Percentiles rank a stretch among this genome's conserved stretches.
These are phyloP conservation scores for Russula ochroleuca DNA, from an alignment of 768 basidiomycete genomes.

Conservation along the genomic window DNA sequence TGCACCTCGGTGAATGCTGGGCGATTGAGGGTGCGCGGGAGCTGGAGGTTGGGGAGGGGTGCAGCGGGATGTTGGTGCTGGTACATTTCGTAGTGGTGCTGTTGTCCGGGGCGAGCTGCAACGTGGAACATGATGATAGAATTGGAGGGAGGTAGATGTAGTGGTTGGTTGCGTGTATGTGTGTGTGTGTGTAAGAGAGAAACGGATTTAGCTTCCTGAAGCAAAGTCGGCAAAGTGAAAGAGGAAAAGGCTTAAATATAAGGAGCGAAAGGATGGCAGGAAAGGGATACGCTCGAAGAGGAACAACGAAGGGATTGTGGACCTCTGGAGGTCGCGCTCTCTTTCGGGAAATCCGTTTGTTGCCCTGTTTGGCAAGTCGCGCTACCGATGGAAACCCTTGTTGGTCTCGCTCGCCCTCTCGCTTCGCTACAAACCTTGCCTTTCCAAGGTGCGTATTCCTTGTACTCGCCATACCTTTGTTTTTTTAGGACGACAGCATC, in stretches of 20 bases:
- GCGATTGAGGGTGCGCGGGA: slow-evolving; percentile 66
- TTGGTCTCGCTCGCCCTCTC: not conserved
- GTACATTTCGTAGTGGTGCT: slow-evolving; percentile 23
- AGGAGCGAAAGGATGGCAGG: slow-evolving; percentile 17
- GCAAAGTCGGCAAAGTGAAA: slow-evolving; percentile 22
- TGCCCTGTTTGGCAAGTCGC: slow-evolving; percentile 18
- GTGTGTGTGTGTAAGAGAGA: not conserved
- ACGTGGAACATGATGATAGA: slow-evolving; percentile 27
- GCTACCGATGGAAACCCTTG: slow-evolving; percentile 7
- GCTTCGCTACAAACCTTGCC: slow-evolving; percentile 19
- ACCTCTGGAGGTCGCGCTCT: not conserved
- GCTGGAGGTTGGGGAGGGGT: slow-evolving; percentile 47
- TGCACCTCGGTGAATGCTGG: slow-evolving; percentile 57
- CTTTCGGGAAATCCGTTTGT: slow-evolving; percentile 29
- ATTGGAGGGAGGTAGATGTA: not conserved
- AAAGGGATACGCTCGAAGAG: slow-evolving; percentile 22
- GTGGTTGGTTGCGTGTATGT: too few relatives aligned
- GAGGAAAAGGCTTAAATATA: slow-evolving; percentile 24
- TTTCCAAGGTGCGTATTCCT: slow-evolving; percentile 17
- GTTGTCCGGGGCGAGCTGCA: slow-evolving; percentile 20
- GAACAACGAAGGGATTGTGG: slow-evolving; percentile 21
- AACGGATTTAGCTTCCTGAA: slow-evolving; percentile 21
- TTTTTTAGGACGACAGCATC: not conserved
- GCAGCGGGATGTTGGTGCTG: slow-evolving; percentile 26
- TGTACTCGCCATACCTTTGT: slow-evolving; percentile 17